Base-by-base conservation (phyloP, 2,329 filamentous ascomycete species). In the Ophiostoma tasmaniense region DNA sequence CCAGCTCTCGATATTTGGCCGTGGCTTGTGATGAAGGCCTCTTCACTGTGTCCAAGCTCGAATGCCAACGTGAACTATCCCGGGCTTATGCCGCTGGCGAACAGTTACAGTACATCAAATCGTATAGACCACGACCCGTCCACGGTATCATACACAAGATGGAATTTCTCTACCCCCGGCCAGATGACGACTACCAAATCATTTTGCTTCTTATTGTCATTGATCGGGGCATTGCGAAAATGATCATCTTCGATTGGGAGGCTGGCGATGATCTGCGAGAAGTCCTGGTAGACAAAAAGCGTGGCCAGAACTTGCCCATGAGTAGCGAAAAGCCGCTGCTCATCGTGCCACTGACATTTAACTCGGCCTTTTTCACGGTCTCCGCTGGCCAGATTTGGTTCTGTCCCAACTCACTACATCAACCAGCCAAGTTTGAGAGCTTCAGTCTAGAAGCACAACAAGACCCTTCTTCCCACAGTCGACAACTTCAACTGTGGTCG, bases 131-230 rank as follows among this genome's bases (percentile, higher is more conserved):
- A 22, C 81, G 83, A 11, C 72, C 77, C 11, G 81, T 92, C 8
- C 84, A 88, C 8, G 93, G 91, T 0, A 82, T 89, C n/a, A 91
- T 98, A 68, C 83, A 94, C 74, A 90, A 92, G 73, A 89, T 97
- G 82, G 90, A 93, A 28, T 99, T 98, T 72, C 82, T 99, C 2
- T 87, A 90, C 70, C 91, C 93, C 8, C 83, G 83, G 11, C 78
- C 84, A 0, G 84, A 87, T 67, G 88, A 93, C 71, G 83, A 87
- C 11, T 82, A 88, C 68, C 88, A 89, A 73, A 85, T 96, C 61
- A 89, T 96, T n/a, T 82, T 98, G 3, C 80, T 97, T 13, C 79
- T 97, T 59, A 83, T 89, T 22, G 74, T 86, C 20, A 78, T 83
- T 67, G 79, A 78, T 42, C 79, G 80, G 39, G 82, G 83, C 1